phyloP scores from a whole-genome alignment of 345 rosid species.

The Pistacia integerrima region DNA sequence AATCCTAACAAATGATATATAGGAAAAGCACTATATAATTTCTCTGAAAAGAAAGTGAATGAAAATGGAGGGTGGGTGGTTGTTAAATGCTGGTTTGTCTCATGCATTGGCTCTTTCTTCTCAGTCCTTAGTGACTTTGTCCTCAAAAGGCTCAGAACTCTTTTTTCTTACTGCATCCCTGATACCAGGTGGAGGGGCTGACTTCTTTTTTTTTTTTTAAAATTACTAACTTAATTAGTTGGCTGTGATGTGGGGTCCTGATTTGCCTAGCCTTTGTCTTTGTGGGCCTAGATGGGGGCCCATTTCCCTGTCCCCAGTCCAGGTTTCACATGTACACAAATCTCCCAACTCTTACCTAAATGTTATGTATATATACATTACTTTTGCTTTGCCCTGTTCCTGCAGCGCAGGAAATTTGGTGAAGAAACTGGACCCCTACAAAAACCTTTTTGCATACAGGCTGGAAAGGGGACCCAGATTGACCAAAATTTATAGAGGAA shows the following conservation, averaged over 20 bases:
- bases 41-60: background rate
- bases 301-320: conserved; percentile 13
- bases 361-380: background rate
- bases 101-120: conserved; percentile 27
- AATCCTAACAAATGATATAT: too few species aligned
- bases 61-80: background rate
- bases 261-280: background rate
- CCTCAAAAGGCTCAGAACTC: background rate
- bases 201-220: background rate
- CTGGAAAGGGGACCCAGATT: conserved; percentile 41
- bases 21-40: too few species aligned
- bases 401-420: conserved; percentile 41
- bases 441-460: conserved; percentile 33
- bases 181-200: conserved; percentile 17
- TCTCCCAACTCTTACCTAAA: background rate
- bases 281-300: conserved; percentile 18
- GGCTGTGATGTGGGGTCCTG: conserved; percentile 12
- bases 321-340: conserved; percentile 25
- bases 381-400: conserved; percentile 18
- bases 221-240: conserved; percentile 6
- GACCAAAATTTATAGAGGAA: conserved; percentile 17
- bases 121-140: conserved; percentile 10
- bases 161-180: background rate
- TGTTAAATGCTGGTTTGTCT: conserved; percentile 38
- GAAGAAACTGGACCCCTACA: conserved; percentile 11